A percentile compares a stretch with the other conserved stretches of the same genome.
phyloP scores from a whole-genome alignment of 495 filamentous ascomycete species.

The Annulohypoxylon bovei region DNA sequence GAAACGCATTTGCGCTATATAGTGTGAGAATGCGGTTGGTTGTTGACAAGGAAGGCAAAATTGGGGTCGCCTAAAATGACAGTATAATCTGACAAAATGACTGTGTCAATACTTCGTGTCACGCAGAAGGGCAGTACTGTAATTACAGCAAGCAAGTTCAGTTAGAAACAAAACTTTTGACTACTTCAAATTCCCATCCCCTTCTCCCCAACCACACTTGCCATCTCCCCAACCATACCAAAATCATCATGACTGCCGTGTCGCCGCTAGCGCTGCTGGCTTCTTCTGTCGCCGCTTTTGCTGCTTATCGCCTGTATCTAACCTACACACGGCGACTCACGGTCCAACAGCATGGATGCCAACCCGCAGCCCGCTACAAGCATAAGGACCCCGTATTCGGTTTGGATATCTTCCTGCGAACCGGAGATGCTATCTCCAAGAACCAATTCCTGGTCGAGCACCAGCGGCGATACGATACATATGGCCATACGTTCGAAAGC shows the following conservation, averaged over 20 bases:
- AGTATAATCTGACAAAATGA: too few species aligned
- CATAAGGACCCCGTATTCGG: conserved; percentile 47
- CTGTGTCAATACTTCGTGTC: not conserved
- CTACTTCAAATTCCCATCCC: not conserved
- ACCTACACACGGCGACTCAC: conserved; percentile 29
- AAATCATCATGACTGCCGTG: conserved; percentile 34
- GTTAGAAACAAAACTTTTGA: conserved; percentile 17
- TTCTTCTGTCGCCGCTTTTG: conserved; percentile 30
- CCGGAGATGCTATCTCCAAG: conserved; percentile 37
- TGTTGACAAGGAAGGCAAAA: not conserved
- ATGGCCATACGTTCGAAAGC: conserved; percentile 38
- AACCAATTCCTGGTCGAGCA: conserved; percentile 35
- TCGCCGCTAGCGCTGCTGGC: conserved; percentile 29
- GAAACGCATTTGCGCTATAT: conserved; percentile 3
- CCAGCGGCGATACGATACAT: conserved; percentile 38
- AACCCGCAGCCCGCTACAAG: conserved; percentile 40
- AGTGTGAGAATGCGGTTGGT: not conserved
- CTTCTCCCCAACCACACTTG: conserved; percentile 12
- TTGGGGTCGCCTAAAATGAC: too few species aligned
- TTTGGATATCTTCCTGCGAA: conserved; percentile 44
- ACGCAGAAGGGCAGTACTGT: not conserved
- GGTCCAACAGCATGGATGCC: conserved; percentile 42
- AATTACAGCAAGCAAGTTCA: not conserved
- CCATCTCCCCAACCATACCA: not conserved
- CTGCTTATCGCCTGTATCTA: conserved; percentile 34